Conservation (phyloP, 2,329 filamentous ascomycete species). For the Trichophyton rubrum region DNA sequence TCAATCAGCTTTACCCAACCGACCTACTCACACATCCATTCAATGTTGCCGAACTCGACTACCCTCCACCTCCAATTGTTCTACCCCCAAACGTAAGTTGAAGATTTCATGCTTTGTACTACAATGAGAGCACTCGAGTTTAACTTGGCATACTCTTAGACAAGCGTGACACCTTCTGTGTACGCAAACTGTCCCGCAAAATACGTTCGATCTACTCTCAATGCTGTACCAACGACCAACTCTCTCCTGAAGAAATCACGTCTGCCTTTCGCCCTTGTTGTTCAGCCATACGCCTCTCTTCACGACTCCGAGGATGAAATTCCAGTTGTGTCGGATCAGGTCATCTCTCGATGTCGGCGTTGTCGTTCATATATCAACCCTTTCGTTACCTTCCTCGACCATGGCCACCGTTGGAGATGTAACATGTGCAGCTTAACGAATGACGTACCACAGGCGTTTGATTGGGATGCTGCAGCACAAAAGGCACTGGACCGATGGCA, state of each 20-base stretch:
- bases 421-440: conserved; percentile 99
- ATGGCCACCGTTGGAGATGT: conserved; percentile 95
- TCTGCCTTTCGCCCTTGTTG: conserved; percentile 86
- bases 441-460: conserved; percentile 96
- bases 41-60: conserved; percentile 82
- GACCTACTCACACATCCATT: conserved; percentile 89
- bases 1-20: conserved; percentile 86
- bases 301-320: conserved; percentile 87
- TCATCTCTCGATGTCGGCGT: conserved; percentile 90
- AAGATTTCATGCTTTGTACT: not conserved
- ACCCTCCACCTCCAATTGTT: conserved; percentile 80
- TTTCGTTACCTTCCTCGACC: conserved; percentile 89
- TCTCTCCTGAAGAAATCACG: conserved; percentile 93
- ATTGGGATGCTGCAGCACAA: conserved; percentile 89
- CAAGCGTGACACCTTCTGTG: conserved; percentile 81
- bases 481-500: conserved; percentile 88
- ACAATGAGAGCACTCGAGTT: not conserved
- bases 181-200: conserved; percentile 84
- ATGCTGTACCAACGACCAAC: conserved; percentile 83
- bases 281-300: conserved; percentile 86
- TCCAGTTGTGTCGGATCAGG: conserved; percentile 87
- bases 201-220: conserved; percentile 90
- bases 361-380: conserved; percentile 97
- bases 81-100: conserved; percentile 76
- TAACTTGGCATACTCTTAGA: conserved; percentile 36